phyloP scores from a whole-genome alignment of 257 asterid species.

The Thymus mandschuricus region DNA sequence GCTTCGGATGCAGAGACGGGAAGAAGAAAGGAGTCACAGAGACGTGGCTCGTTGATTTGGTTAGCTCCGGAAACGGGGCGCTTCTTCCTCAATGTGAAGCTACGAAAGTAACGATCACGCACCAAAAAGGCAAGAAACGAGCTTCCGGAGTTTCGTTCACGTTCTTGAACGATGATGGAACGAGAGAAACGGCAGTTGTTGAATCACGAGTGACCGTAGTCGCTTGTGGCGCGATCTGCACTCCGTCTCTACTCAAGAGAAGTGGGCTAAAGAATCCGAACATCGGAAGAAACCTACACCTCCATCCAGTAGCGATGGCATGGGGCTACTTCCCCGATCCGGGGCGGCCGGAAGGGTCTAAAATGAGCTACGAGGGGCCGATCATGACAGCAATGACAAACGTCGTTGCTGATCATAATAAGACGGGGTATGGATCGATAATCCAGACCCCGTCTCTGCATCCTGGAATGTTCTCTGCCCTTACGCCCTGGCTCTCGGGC shows the following conservation, averaged over 20 bases:
- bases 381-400: slow-evolving; percentile 85
- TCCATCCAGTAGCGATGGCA: slow-evolving; percentile 75
- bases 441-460: slow-evolving; percentile 84
- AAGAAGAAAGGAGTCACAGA: slow-evolving; percentile 65
- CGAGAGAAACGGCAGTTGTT: slow-evolving; percentile 45
- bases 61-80: slow-evolving; percentile 65
- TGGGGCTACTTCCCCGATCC: slow-evolving; percentile 83
- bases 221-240: slow-evolving; percentile 81
- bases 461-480: slow-evolving; percentile 75
- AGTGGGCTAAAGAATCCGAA: slow-evolving; percentile 77
- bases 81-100: slow-evolving; percentile 73
- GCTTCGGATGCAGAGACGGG: slow-evolving; percentile 78
- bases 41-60: slow-evolving; percentile 80
- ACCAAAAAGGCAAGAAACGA: background rate
- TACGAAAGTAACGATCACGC: slow-evolving; percentile 41
- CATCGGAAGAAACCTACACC: slow-evolving; percentile 69
- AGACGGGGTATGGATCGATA: slow-evolving; percentile 62
- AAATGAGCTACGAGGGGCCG: slow-evolving; percentile 70
- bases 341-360: slow-evolving; percentile 60
- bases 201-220: slow-evolving; percentile 61
- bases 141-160: slow-evolving; percentile 63
- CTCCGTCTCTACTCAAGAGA: slow-evolving; percentile 59
- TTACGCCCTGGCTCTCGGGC: slow-evolving; percentile 82
- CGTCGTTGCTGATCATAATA: slow-evolving; percentile 40
- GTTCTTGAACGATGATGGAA: slow-evolving; percentile 45